These are phyloP conservation scores for Xylaria sp. DNA, from an alignment of 2,329 filamentous ascomycete species.

Conservation along the genomic window DNA sequence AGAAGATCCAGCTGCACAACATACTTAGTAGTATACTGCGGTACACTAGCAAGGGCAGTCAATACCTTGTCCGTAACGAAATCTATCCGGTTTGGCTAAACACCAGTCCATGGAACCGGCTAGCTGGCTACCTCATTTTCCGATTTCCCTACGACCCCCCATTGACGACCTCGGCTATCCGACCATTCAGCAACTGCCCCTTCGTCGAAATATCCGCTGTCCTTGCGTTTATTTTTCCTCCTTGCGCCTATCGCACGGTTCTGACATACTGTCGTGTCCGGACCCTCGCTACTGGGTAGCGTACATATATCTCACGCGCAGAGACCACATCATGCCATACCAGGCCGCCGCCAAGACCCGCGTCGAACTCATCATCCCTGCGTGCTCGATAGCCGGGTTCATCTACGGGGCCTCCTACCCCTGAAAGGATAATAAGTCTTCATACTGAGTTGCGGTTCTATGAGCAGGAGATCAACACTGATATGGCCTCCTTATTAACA, in stretches of 20 bases:
- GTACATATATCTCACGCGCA: background rate
- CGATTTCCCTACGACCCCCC: background rate
- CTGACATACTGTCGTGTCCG: slow-evolving; percentile 1
- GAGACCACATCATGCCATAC: background rate
- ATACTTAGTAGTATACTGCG: background rate
- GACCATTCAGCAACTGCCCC: background rate
- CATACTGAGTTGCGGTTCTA: background rate
- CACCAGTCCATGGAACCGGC: background rate
- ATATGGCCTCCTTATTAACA: too few species aligned
- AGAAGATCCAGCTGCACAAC: slow-evolving; percentile 6
- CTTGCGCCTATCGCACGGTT: background rate
- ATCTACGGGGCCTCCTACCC: background rate
- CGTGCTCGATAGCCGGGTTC: slow-evolving; percentile 2
- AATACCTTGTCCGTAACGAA: background rate
- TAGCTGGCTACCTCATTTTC: background rate
- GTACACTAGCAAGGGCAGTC: background rate
- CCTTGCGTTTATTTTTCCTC: background rate
- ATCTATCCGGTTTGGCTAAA: background rate
- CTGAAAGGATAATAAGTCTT: background rate
- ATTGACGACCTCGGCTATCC: slow-evolving; percentile 1
- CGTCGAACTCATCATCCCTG: slow-evolving; percentile 17
- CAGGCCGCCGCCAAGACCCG: slow-evolving; percentile 5
- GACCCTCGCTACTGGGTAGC: slow-evolving; percentile 1
- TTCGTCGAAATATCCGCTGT: background rate
- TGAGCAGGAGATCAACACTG: background rate